A percentile compares a stretch with the other conserved stretches of the same genome.
These are phyloP conservation scores for Hippophae rhamnoides DNA, from an alignment of 306 rosid genomes.

Conservation along the genomic window DNA sequence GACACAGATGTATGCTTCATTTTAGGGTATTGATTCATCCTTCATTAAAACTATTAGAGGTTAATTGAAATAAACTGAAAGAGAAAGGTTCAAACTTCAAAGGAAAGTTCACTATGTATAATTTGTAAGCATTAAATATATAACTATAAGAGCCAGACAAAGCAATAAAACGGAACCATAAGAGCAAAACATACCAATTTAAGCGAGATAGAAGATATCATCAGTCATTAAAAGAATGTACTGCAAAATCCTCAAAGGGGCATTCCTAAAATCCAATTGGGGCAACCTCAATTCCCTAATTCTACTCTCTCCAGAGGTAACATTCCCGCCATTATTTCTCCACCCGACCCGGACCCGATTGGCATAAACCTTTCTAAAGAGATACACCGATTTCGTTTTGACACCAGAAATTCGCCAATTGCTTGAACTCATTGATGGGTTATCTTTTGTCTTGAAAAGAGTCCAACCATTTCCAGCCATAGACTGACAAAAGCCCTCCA, in stretches of 20 bases:
- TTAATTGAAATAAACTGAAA: no score
- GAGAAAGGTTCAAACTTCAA: no score
- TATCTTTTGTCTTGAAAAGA: conserved; percentile 39
- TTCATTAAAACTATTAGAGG: no score
- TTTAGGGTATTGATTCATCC: no score
- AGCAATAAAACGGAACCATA: not conserved
- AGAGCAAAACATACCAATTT: conserved; percentile 14
- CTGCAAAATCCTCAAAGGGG: conserved; percentile 65
- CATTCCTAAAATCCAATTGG: conserved; percentile 50
- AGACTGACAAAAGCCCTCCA: conserved; percentile 45
- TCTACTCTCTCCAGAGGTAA: conserved; percentile 29
- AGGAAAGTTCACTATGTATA: no score
- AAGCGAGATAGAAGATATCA: conserved; percentile 34
- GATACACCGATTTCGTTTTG: conserved; percentile 26
- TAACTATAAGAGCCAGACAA: no score
- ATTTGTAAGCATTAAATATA: no score
- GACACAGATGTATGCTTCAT: no score
- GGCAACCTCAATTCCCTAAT: conserved; percentile 56
- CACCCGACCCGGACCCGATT: conserved; percentile 39
- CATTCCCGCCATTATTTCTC: conserved; percentile 18
- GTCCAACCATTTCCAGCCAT: conserved; percentile 59
- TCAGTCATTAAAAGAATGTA: conserved; percentile 68
- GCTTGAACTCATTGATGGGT: conserved; percentile 20
- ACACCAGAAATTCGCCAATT: conserved; percentile 7
- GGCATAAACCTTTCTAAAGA: conserved; percentile 45